Percentiles rank a stretch among this genome's conserved stretches.
Conservation (phyloP, 2,329 filamentous ascomycete species). For the Fonsecaea pugnacius region DNA sequence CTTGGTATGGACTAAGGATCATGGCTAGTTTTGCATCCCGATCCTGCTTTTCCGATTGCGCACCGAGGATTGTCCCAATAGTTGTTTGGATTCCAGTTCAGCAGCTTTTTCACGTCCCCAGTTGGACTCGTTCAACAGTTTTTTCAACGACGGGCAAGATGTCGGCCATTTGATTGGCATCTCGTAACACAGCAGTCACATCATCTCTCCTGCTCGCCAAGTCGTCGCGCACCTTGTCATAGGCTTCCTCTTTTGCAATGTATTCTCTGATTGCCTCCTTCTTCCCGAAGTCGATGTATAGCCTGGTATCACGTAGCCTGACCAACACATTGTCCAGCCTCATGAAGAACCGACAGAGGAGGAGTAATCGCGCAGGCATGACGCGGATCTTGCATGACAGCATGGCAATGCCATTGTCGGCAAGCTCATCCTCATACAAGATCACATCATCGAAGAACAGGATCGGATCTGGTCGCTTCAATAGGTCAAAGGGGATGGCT, state of each 20-base stretch:
- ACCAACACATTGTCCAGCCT: conserved; percentile 87
- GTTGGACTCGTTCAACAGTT: conserved; percentile 61
- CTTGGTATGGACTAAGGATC: background rate
- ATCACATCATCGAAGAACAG: conserved; percentile 96
- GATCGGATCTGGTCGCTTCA: conserved; percentile 89
- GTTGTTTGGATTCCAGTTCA: background rate
- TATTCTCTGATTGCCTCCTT: conserved; percentile 86
- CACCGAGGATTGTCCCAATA: background rate
- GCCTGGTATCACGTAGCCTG: conserved; percentile 82
- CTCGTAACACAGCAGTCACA: conserved; percentile 74
- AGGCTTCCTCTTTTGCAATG: conserved; percentile 80
- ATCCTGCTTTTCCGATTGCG: background rate
- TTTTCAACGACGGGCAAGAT: conserved; percentile 73
- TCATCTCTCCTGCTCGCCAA: conserved; percentile 69
- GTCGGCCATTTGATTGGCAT: conserved; percentile 75
- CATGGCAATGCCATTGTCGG: conserved; percentile 94
- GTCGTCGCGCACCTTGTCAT: conserved; percentile 75
- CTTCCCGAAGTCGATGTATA: conserved; percentile 86
- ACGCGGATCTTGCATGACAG: conserved; percentile 89
- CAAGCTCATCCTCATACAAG: conserved; percentile 95
- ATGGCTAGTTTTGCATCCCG: background rate
- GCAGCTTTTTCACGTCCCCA: conserved; percentile 35
- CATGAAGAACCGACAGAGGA: conserved; percentile 89
- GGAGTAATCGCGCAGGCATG: conserved; percentile 83
- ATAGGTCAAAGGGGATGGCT: conserved; percentile 80